Evolutionary conservation across 257 asterid species (phyloP).

Genomic region (Haberlea rhodopensis): DNA sequence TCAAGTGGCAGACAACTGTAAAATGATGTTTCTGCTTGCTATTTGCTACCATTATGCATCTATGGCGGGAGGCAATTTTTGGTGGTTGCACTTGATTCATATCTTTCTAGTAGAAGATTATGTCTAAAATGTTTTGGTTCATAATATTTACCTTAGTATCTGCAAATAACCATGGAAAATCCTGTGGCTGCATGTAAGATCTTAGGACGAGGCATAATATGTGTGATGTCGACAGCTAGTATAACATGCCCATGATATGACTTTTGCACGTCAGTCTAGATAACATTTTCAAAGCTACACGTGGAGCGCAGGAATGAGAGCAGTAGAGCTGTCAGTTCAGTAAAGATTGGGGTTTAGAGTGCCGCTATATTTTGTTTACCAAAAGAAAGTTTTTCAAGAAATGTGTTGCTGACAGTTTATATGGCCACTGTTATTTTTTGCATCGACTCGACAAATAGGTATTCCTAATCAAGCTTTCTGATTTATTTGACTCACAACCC

Average conservation of each 20-base stretch:
- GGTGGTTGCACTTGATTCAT: not conserved
- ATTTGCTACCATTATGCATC: not conserved
- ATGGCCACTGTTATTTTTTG: not conserved
- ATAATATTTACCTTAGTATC: not conserved
- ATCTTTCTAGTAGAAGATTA: constrained; percentile 3
- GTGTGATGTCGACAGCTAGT: not conserved
- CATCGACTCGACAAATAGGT: not conserved
- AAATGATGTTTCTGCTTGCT: not conserved
- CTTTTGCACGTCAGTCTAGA: not conserved
- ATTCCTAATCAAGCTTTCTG: not conserved
- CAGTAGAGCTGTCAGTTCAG: not conserved
- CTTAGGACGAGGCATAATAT: not conserved
- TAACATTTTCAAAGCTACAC: not conserved
- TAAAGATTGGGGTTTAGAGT: not conserved
- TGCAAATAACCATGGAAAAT: not conserved
- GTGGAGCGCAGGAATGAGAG: not conserved
- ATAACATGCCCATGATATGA: not conserved
- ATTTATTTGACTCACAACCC: not conserved
- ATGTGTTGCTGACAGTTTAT: not conserved
- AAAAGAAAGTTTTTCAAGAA: not conserved
- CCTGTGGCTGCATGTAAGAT: not conserved
- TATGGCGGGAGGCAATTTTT: not conserved
- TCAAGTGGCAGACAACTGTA: not conserved
- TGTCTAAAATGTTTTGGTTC: not conserved
- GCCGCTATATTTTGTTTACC: not conserved